Percentiles rank a stretch among this genome's conserved stretches.
phyloP scores from a whole-genome alignment of 768 basidiomycete species.

The Termitomyces sp. region DNA sequence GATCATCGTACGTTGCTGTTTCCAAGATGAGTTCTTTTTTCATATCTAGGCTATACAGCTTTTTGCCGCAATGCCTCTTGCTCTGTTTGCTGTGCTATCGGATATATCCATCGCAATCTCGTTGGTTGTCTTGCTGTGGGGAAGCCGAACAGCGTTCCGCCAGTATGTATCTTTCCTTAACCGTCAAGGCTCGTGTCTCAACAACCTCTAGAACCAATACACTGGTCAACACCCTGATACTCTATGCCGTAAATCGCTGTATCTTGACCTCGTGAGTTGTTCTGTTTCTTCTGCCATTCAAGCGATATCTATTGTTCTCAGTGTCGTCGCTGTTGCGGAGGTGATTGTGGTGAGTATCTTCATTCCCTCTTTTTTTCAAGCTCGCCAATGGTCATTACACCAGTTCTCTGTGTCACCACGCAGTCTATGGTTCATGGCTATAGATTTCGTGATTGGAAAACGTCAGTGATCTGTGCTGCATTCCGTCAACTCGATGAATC shows the following conservation, averaged over 20 bases:
- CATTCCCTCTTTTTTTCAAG: background rate
- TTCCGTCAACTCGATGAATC: background rate
- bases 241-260: constrained; percentile 47
- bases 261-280: constrained; percentile 38
- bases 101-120: constrained; percentile 38
- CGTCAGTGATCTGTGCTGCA: constrained; percentile 19
- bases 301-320: background rate
- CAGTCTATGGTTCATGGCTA: constrained; percentile 30
- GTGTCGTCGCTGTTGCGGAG: constrained; percentile 30
- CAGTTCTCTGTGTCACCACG: constrained; percentile 25
- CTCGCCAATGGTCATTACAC: background rate
- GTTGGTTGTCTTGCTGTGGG: constrained; percentile 35
- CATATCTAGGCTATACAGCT: constrained; percentile 18
- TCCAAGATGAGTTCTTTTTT: background rate
- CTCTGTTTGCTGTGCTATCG: constrained; percentile 36
- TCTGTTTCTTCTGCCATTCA: background rate
- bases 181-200: background rate
- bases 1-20: constrained; percentile 23
- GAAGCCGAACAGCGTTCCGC: constrained; percentile 29
- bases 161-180: constrained; percentile 17
- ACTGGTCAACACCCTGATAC: constrained; percentile 34
- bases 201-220: constrained; percentile 30
- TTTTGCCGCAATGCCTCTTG: constrained; percentile 37
- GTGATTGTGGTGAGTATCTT: constrained; percentile 27
- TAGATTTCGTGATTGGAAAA: constrained; percentile 44